Conservation (phyloP, 2,329 filamentous ascomycete genomes). For the Pleomassaria siparia region DNA sequence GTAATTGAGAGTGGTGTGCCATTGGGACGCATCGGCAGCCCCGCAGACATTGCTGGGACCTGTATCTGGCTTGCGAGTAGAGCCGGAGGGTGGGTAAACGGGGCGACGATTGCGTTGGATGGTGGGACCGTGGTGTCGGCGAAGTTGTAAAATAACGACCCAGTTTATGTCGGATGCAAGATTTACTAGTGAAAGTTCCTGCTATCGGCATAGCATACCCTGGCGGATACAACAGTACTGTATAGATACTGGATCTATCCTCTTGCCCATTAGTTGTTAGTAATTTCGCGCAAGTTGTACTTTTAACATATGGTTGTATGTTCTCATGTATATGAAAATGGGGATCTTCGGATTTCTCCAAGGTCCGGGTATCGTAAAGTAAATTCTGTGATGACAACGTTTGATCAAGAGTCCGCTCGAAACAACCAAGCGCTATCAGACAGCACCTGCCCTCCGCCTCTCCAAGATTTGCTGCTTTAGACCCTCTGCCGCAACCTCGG, state of each 20-base stretch:
- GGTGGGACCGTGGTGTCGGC: slow-evolving; percentile 42
- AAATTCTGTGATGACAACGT: background rate
- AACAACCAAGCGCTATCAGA: slow-evolving; percentile 18
- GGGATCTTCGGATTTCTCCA: background rate
- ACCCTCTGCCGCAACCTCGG: slow-evolving; percentile 78
- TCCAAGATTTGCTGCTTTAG: slow-evolving; percentile 51
- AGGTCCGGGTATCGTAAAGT: background rate
- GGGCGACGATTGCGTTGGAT: slow-evolving; percentile 47
- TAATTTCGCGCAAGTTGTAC: too few species aligned
- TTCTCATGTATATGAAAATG: background rate
- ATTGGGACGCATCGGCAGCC: slow-evolving; percentile 65
- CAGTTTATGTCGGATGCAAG: too few species aligned
- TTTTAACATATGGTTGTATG: background rate
- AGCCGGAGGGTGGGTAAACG: slow-evolving; percentile 57
- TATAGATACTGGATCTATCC: too few species aligned
- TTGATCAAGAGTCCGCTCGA: too few species aligned
- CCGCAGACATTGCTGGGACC: slow-evolving; percentile 70
- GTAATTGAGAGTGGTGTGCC: slow-evolving; percentile 63
- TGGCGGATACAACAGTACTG: too few species aligned
- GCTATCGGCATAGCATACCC: too few species aligned
- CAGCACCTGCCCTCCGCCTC: slow-evolving; percentile 35
- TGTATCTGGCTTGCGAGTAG: slow-evolving; percentile 70
- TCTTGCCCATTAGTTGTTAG: too few species aligned
- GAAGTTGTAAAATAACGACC: slow-evolving; percentile 43
- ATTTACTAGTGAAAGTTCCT: too few species aligned